phyloP scores from a whole-genome alignment of 768 basidiomycete species.

The Pleurotus giganteus region DNA sequence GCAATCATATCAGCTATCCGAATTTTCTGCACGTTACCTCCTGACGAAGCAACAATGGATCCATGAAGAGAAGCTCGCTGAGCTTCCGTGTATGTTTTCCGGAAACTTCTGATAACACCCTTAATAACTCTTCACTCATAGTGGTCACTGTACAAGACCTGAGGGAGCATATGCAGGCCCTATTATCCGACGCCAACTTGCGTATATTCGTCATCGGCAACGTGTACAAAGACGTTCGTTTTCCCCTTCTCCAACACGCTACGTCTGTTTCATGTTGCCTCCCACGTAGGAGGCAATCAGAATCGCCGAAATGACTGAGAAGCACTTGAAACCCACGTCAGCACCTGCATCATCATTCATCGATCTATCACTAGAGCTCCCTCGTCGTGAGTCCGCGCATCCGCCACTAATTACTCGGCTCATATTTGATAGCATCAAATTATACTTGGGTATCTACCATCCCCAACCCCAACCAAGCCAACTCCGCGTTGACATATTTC shows the following conservation, averaged over 20 bases:
- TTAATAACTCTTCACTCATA: constrained; percentile 27
- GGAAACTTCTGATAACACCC: not conserved
- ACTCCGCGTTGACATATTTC: constrained; percentile 86
- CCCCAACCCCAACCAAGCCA: constrained; percentile 82
- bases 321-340: constrained; percentile 53
- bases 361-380: constrained; percentile 63
- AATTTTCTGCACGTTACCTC: constrained; percentile 72
- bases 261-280: constrained; percentile 4
- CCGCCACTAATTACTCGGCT: not conserved
- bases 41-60: constrained; percentile 75
- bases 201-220: constrained; percentile 83
- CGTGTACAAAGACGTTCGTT: constrained; percentile 72
- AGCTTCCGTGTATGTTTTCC: constrained; percentile 62
- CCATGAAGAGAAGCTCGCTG: constrained; percentile 69
- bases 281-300: constrained; percentile 66
- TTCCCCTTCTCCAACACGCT: not conserved
- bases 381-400: constrained; percentile 47
- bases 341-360: constrained; percentile 55
- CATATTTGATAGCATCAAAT: constrained; percentile 54
- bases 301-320: constrained; percentile 71
- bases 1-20: constrained; percentile 77
- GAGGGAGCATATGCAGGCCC: constrained; percentile 50
- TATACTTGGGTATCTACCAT: constrained; percentile 63
- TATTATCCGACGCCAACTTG: constrained; percentile 67
- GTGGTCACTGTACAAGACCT: constrained; percentile 74